Evolutionary conservation across 2,329 filamentous ascomycete genomes (phyloP), one percentile per base, ranked within the genome.

Genomic region (Plenodomus tracheiphilus): DNA sequence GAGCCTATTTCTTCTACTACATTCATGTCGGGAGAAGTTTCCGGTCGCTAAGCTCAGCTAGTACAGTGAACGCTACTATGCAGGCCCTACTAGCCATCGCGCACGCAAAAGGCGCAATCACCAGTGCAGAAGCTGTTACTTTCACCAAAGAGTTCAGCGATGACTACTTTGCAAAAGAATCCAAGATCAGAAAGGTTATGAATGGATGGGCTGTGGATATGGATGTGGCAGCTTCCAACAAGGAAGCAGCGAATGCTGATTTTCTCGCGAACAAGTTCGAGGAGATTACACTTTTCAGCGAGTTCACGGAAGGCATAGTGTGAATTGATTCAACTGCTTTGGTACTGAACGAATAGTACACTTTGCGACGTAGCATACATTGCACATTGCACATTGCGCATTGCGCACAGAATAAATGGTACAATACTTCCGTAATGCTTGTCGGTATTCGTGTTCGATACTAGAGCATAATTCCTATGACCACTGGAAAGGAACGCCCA

Each of bases 251-350:
- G 11, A 41, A 44, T 11, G 28, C 47, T 19, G 43, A 51, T 11
- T 42, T 45, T 10, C 21, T 56, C 2, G 41, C 38, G 2, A 45
- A 48, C 2, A 41, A 47, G 9, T 56, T 56, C 18, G 47, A 51
- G 38, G 52, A 44, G 16, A 53, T 56, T 16, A 53, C 50, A 28
- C 39, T 53, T 3, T 56, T 56, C 39, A 37, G 46, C 34, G 42
- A 56, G n/a, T 56, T 56, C 17, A 56, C 53, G 4, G 53, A 56
- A 28, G 53, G 45, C 13, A 25, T 55, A 17, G 16, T 45, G 11
- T 55, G 21, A 18, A 36, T 6, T n/a, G 15, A 36, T 7, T 25
- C 5, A 25, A 10, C 22, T 25, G 22, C 6, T 25, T 5, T 25
- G 22, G 6, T 5, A 10, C 22, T 6, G 22, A 25, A 25, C 5